phyloP scores from a whole-genome alignment of 2,329 filamentous ascomycete species.

The Exophiala xenobiotica region DNA sequence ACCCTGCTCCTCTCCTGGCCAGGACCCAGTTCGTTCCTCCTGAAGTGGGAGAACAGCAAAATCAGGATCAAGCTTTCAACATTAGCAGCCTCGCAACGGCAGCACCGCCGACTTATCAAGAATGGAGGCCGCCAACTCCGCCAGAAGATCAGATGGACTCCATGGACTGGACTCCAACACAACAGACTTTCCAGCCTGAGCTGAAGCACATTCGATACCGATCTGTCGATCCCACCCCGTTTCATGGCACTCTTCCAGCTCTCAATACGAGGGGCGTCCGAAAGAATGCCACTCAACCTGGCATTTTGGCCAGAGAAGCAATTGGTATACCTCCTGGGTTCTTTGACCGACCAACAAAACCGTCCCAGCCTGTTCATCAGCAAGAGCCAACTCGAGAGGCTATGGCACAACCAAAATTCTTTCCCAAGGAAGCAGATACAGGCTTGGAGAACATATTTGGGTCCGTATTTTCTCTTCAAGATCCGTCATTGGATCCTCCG shows the following conservation, averaged over 20 bases:
- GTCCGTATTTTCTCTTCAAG: slow-evolving; percentile 41
- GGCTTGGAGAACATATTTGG: slow-evolving; percentile 49
- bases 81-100: slow-evolving; percentile 29
- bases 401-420: slow-evolving; percentile 49
- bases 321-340: slow-evolving; percentile 35
- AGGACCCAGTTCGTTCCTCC: slow-evolving; percentile 26
- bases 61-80: slow-evolving; percentile 32
- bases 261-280: slow-evolving; percentile 43
- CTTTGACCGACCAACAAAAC: slow-evolving; percentile 39
- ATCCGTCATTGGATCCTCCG: slow-evolving; percentile 4
- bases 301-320: slow-evolving; percentile 23
- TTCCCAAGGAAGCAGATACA: slow-evolving; percentile 46
- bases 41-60: background rate
- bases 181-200: slow-evolving; percentile 27
- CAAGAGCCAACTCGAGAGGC: slow-evolving; percentile 30
- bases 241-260: slow-evolving; percentile 44
- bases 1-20: slow-evolving; percentile 23
- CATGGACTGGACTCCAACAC: slow-evolving; percentile 54
- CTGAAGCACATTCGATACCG: slow-evolving; percentile 33
- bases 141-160: slow-evolving; percentile 37
- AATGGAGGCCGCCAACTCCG: slow-evolving; percentile 41
- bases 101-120: slow-evolving; percentile 33
- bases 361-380: slow-evolving; percentile 38
- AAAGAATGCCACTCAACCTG: slow-evolving; percentile 38
- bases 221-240: slow-evolving; percentile 41